Base-by-base conservation (phyloP, 2,329 filamentous ascomycete species). In the Alternaria sp. region DNA sequence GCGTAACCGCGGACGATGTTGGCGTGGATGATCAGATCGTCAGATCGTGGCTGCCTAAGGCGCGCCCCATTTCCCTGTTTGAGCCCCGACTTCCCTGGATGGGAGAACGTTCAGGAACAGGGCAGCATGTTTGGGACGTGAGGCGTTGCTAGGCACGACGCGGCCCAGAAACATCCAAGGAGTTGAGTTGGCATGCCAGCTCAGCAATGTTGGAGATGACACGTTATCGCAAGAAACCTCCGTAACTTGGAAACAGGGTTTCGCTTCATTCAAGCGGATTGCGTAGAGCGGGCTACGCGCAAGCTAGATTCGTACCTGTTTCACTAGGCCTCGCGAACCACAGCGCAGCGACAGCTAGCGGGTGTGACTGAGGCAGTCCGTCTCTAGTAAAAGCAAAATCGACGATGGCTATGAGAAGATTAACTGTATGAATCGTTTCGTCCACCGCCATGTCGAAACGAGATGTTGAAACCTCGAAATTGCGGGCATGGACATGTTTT, bases 291-390 rank as follows among this genome's bases (percentile, higher is more conserved):
- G 41, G 53, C 55, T 57, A 61, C 45, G 51, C 61, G 53, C 54
- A 21, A 63, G 57, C 51, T 59, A 26, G 50, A 61, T 21, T 54
- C 49, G 21, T 56, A 47, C 28, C 47, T 64, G 65, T 68, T 66
- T 68, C 61, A 68, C 59, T 20, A 62, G 55, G 58, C 33, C 62
- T 50, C 64, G 56, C 60, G 60, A 67, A 59, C 55, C 41, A 51
- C 43, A 55, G 33, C 46, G 58, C 51, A 66, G 56, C 37, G 46
- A 46, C 26, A 55, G 53, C 55, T 37, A 21, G 20, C 33, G 41
- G 51, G n/a, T 37, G 50, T 30, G 57, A 43, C 33, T 46, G 45
- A 41, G 45, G 12, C 33, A 15, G 33, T 23, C 25, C 23, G 45
- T 44, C 20, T 18, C 21, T 18, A 58, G 30, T 12, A 58, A 18